phyloP scores from a whole-genome alignment of 306 rosid genomes.

The Acacia acuminata region DNA sequence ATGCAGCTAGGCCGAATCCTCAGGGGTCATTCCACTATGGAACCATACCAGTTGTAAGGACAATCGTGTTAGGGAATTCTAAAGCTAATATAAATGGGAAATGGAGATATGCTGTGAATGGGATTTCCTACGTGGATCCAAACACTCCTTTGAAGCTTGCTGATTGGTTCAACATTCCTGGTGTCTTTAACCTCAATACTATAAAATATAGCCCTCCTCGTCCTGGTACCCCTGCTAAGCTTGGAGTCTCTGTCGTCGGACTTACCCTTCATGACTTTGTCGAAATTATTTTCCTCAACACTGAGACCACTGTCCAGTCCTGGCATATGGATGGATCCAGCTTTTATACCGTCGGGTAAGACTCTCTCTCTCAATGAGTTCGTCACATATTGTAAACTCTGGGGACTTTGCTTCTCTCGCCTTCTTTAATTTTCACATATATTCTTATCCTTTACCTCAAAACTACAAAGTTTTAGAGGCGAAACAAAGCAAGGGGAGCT shows the following conservation, averaged over 20 bases:
- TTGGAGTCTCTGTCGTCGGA: slow-evolving; percentile 57
- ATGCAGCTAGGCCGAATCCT: slow-evolving; percentile 95
- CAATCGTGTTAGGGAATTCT: slow-evolving; percentile 52
- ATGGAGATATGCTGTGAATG: slow-evolving; percentile 64
- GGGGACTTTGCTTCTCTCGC: too few species aligned
- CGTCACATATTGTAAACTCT: too few species aligned
- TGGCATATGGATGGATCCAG: slow-evolving; percentile 83
- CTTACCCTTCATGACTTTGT: slow-evolving; percentile 63
- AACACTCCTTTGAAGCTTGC: slow-evolving; percentile 81
- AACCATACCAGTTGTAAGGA: slow-evolving; percentile 53
- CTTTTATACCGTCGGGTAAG: slow-evolving; percentile 75
- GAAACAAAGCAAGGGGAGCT: too few species aligned
- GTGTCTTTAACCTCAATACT: slow-evolving; percentile 52
- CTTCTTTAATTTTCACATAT: too few species aligned
- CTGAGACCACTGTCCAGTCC: slow-evolving; percentile 49
- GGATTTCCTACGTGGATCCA: slow-evolving; percentile 61
- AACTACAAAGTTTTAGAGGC: too few species aligned
- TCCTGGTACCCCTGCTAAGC: slow-evolving; percentile 35
- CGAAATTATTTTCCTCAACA: slow-evolving; percentile 76
- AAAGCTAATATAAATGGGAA: slow-evolving; percentile 39
- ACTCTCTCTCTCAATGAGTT: background rate
- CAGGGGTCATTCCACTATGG: slow-evolving; percentile 93
- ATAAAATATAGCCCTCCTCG: slow-evolving; percentile 53
- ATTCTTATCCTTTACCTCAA: too few species aligned
- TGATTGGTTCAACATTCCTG: slow-evolving; percentile 68